phyloP scores from a whole-genome alignment of 2,329 filamentous ascomycete species.

The Fusarium stilboides region DNA sequence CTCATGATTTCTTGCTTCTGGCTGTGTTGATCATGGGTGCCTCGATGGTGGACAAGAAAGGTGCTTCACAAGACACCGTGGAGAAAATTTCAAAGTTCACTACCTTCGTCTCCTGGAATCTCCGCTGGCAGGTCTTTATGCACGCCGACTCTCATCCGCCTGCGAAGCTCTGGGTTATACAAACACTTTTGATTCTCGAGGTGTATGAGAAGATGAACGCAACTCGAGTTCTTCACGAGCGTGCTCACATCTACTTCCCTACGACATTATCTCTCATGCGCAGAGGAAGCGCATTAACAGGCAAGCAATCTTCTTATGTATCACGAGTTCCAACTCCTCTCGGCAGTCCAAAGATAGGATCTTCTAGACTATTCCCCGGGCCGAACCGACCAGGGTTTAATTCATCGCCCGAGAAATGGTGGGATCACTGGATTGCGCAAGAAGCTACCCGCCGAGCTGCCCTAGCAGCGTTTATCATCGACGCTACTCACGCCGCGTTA shows the following conservation, averaged over 20 bases:
- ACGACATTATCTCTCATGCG: conserved; percentile 50
- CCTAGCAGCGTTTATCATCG: conserved; percentile 49
- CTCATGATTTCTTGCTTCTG: conserved; percentile 48
- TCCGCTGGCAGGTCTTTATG: conserved; percentile 51
- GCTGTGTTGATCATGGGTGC: conserved; percentile 51
- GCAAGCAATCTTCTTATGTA: conserved; percentile 49
- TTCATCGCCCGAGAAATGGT: conserved; percentile 49
- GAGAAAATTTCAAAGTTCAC: conserved; percentile 51
- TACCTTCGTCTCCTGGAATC: conserved; percentile 50
- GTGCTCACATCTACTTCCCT: conserved; percentile 51
- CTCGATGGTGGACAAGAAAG: conserved; percentile 49
- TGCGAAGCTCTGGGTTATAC: conserved; percentile 51
- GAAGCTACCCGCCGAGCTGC: conserved; percentile 50
- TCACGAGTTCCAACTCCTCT: conserved; percentile 47
- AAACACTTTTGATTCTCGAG: conserved; percentile 48
- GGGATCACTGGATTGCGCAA: conserved; percentile 52
- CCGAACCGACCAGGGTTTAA: conserved; percentile 39
- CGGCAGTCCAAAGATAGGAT: conserved; percentile 43
- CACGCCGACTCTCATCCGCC: conserved; percentile 50
- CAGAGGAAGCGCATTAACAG: conserved; percentile 48
- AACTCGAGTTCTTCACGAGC: conserved; percentile 48
- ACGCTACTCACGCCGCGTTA: conserved; percentile 49
- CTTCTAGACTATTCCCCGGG: conserved; percentile 24
- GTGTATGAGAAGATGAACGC: conserved; percentile 51
- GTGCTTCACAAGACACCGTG: conserved; percentile 27